Percentiles rank a stretch among this genome's conserved stretches.
Conservation (phyloP, 108 stramenopile species). For the Cylindrotheca closterium region DNA sequence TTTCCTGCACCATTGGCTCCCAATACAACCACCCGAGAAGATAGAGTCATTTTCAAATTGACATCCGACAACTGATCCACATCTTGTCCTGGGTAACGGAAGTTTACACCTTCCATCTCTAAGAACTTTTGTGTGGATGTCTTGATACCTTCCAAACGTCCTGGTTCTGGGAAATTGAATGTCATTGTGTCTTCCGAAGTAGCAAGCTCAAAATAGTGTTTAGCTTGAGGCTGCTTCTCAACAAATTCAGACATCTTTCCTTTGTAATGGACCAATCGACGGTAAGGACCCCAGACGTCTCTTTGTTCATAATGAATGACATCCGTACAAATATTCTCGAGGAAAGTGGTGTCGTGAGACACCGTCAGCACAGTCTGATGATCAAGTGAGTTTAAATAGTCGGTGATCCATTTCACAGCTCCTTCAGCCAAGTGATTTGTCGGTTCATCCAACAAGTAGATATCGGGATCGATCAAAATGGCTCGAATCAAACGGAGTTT, state of each 20-base stretch:
- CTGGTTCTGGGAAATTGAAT: constrained; percentile 88
- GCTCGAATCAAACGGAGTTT: constrained; percentile 83
- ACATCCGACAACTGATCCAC: constrained; percentile 70
- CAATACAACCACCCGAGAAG: constrained; percentile 83
- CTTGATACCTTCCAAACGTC: constrained; percentile 91
- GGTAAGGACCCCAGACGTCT: constrained; percentile 83
- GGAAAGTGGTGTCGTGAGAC: constrained; percentile 92
- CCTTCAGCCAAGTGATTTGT: constrained; percentile 85
- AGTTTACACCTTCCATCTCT: constrained; percentile 90
- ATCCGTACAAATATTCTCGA: constrained; percentile 92
- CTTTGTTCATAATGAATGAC: constrained; percentile 95
- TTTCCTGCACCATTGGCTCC: constrained; percentile 93
- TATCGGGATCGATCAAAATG: constrained; percentile 86
- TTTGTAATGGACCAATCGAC: constrained; percentile 91
- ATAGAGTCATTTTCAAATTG: constrained; percentile 87
- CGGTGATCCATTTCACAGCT: constrained; percentile 88
- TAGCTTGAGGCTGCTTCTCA: constrained; percentile 90
- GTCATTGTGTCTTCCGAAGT: constrained; percentile 76
- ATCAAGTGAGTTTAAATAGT: constrained; percentile 70
- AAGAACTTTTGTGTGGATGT: constrained; percentile 96
- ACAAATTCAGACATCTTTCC: constrained; percentile 91
- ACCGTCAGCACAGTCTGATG: constrained; percentile 90
- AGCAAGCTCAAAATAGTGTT: constrained; percentile 94
- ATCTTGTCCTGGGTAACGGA: constrained; percentile 77
- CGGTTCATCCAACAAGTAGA: constrained; percentile 92